phyloP scores from a whole-genome alignment of 2,329 filamentous ascomycete genomes.

The Claviceps sp. region DNA sequence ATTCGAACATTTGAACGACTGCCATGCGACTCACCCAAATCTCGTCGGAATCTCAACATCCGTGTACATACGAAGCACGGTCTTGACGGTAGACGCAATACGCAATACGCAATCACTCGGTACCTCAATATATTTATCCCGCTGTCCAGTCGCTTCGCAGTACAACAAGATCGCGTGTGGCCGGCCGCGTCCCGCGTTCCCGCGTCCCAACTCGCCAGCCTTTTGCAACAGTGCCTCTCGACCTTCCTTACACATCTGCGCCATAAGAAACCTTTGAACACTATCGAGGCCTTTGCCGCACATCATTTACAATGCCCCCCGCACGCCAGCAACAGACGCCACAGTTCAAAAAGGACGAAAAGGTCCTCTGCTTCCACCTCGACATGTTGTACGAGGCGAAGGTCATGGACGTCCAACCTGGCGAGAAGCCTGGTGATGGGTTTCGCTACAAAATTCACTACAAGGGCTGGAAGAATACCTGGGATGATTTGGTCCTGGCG shows the following conservation, averaged over 20 bases:
- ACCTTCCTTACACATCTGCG: not conserved
- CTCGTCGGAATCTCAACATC: not conserved
- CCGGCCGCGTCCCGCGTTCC: not conserved
- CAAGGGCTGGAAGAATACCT: slow-evolving; percentile 99
- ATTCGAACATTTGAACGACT: not conserved
- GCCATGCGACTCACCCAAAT: not conserved
- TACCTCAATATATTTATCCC: not conserved
- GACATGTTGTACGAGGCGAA: slow-evolving; percentile 97
- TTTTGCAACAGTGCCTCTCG: not conserved
- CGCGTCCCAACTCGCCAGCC: not conserved
- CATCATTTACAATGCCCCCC: slow-evolving; percentile 24
- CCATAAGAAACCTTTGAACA: not conserved
- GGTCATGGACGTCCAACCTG: slow-evolving; percentile 63
- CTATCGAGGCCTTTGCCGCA: not conserved
- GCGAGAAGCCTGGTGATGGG: slow-evolving; percentile 54
- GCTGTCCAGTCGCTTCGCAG: not conserved
- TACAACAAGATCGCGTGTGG: not conserved
- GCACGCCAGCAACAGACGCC: slow-evolving; percentile 29
- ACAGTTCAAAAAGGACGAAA: slow-evolving; percentile 66
- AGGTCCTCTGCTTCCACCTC: slow-evolving; percentile 91
- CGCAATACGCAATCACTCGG: not conserved
- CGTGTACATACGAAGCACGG: not conserved
- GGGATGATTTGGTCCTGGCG: slow-evolving; percentile 96
- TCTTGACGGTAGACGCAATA: not conserved
- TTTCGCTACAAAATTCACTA: slow-evolving; percentile 92